Base-by-base conservation (phyloP, 768 basidiomycete genomes). In the Trametes maxima region DNA sequence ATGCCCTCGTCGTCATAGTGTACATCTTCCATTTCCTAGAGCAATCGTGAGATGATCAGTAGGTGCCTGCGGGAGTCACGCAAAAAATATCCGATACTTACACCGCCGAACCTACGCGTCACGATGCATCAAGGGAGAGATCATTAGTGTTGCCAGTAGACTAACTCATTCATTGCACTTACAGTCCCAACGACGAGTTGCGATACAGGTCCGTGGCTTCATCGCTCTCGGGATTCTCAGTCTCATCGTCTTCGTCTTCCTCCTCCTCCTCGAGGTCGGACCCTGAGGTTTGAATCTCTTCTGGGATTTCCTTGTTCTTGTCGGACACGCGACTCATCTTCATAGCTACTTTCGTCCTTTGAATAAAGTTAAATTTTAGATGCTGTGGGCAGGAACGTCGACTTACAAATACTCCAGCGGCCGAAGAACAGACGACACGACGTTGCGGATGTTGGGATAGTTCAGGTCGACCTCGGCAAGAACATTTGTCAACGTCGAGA, bases 101-200 rank as follows among this genome's bases (percentile, higher is more conserved):
- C 92, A 42, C 92, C 93, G 69, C 85, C 88, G 72, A 88, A 94
- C 76, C 83, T 84, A 62, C 28, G 33, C 39, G 21, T 5, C 47
- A 28, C 11, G 36, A 62, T 47, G 51, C 25, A 52, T 54, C 19
- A 44, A 43, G 58, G 54, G 28, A 33, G 28, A 33, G 8, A 33
- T 28, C 5, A 33, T 4, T 13, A 46, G 28, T 16, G 33, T 8
- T 6, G 13, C 37, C n/a, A n/a, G 22, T 44, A 21, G 10, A 13
- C 17, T 33, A 8, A 33, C 28, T 33, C 8, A 44, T 28, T 13
- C 19, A 33, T 5, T n/a, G 47, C 13, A 79, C 86, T 66, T 69
- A 88, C 95, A 98, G 95, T 63, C 95, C 97, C 39, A 99, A 82
- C 11, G 97, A 92, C 1, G 97, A 98, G 73, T 94, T 95, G 46